These are phyloP conservation scores for Plasmodium adleri DNA, from an alignment of 169 alveolate genomes.

Conservation along the genomic window DNA sequence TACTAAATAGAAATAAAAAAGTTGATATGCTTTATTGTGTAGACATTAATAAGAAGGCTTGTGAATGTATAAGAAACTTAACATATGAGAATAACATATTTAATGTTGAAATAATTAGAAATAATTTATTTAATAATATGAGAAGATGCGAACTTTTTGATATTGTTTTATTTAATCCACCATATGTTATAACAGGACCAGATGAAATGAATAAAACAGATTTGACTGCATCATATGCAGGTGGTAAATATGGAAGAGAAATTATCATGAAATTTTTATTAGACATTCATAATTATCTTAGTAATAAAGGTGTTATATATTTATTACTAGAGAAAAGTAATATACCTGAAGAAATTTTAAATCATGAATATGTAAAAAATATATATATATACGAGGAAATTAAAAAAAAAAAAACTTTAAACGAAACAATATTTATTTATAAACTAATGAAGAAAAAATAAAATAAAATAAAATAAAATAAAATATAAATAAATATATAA, in stretches of 20 bases:
- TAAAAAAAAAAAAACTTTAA: conserved; percentile 60
- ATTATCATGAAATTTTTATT: conserved; percentile 56
- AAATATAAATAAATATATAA: background rate
- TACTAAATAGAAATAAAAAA: conserved; percentile 37
- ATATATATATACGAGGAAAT: conserved; percentile 20
- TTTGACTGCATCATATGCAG: conserved; percentile 69
- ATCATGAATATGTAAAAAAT: conserved; percentile 7
- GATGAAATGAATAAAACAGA: conserved; percentile 68
- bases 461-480: no score
- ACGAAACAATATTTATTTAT: conserved; percentile 69
- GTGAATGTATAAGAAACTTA: conserved; percentile 49
- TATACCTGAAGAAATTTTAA: conserved; percentile 55
- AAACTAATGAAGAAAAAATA: conserved; percentile 37
- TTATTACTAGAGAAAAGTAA: conserved; percentile 57
- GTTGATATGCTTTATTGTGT: conserved; percentile 43
- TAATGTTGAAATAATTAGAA: conserved; percentile 54
- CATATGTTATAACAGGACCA: conserved; percentile 64
- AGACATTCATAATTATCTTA: conserved; percentile 55
- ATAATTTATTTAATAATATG: conserved; percentile 40
- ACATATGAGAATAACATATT: conserved; percentile 22
- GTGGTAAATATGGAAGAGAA: conserved; percentile 73
- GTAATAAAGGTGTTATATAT: conserved; percentile 54
- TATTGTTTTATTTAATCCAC: conserved; percentile 62
- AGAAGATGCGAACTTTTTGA: conserved; percentile 50
- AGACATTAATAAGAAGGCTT: conserved; percentile 63